Evolutionary conservation across 2,329 filamentous ascomycete species (phyloP).

Genomic region (Berkeleyomyces basicola): DNA sequence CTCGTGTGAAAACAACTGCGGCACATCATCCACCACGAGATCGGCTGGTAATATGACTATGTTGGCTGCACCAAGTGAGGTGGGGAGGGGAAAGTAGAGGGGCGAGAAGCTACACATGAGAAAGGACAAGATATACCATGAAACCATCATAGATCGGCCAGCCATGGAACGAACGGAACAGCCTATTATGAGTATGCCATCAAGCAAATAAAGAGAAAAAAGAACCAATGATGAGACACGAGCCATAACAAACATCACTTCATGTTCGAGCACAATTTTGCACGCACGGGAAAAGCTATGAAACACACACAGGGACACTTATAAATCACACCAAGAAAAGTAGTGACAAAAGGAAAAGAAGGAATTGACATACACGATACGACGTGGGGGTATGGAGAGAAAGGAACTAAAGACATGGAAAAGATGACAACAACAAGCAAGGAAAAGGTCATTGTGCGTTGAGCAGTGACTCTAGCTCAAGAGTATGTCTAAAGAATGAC

Average conservation of each 20-base stretch:
- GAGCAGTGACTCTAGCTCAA: not conserved
- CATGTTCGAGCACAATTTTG: not conserved
- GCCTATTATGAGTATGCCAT: too few species aligned
- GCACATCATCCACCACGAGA: too few species aligned
- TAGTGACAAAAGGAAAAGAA: conserved; percentile 1
- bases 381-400: not conserved
- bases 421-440: not conserved
- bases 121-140: too few species aligned
- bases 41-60: too few species aligned
- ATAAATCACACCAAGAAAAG: not conserved
- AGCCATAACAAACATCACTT: not conserved
- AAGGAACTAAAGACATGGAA: not conserved
- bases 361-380: conserved; percentile 9
- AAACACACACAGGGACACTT: not conserved
- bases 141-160: too few species aligned
- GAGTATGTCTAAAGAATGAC: not conserved
- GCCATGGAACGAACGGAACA: too few species aligned
- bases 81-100: too few species aligned
- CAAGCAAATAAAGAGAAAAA: too few species aligned
- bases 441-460: not conserved
- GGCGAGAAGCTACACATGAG: too few species aligned
- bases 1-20: too few species aligned
- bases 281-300: not conserved
- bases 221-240: not conserved
- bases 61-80: too few species aligned